phyloP scores from a whole-genome alignment of 1,284 basidiomycete genomes.

The Schizophyllum amplum region DNA sequence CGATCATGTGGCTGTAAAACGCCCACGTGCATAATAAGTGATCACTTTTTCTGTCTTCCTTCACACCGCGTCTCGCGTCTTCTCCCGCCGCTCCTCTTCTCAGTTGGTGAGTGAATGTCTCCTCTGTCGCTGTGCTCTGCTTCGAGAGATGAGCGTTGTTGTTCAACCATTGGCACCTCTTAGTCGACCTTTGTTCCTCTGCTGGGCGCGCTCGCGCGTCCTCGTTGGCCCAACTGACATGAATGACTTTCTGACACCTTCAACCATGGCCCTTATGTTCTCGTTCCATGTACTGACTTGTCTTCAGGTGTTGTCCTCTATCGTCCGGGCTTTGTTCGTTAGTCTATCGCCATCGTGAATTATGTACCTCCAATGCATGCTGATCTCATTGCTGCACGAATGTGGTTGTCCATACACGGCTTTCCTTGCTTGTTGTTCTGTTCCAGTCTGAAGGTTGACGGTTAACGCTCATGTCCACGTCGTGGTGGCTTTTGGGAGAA shows the following conservation, averaged over 20 bases:
- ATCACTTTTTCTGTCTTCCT: not conserved
- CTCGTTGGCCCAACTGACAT: conserved; percentile 63
- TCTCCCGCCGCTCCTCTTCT: conserved; percentile 2
- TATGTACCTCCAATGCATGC: too few relatives aligned
- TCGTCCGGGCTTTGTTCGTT: not conserved
- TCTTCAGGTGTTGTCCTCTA: not conserved
- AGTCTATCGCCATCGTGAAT: too few relatives aligned
- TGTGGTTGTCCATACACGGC: too few relatives aligned
- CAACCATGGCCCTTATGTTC: not conserved
- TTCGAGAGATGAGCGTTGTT: conserved; percentile 67
- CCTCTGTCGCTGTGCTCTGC: conserved; percentile 10
- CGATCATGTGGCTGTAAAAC: not conserved
- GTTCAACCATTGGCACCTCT: conserved; percentile 81
- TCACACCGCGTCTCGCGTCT: conserved; percentile 3
- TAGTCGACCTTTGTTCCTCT: conserved; percentile 55
- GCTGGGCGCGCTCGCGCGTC: conserved; percentile 20
- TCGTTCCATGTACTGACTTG: not conserved
- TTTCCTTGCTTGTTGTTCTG: too few relatives aligned
- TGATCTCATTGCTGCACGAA: too few relatives aligned
- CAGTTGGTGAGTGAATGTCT: conserved; percentile 7
- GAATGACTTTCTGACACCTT: conserved; percentile 66
- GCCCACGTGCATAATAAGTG: not conserved
- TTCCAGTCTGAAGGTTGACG: too few relatives aligned
- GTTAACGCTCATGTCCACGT: too few relatives aligned
- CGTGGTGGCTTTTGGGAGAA: too few relatives aligned